phyloP scores from a whole-genome alignment of 225 moss, liverwort and hornwort genomes.

The Marchantia paleacea region DNA sequence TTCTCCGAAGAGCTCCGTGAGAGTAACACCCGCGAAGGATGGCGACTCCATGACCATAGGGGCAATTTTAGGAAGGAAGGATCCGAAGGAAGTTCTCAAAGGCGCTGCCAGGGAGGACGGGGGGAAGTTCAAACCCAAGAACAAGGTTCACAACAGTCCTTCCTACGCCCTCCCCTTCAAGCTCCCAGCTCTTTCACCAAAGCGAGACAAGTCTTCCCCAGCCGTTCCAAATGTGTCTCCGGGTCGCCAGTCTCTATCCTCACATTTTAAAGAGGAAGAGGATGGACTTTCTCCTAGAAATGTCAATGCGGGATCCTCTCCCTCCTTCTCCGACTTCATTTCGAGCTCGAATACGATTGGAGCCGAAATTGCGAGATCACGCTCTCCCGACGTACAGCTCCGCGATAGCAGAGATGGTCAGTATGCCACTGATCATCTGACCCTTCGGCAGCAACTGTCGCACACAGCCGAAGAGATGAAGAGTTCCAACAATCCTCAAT shows the following conservation, averaged over 20 bases:
- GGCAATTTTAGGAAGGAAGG: neutral
- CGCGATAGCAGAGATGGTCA: conserved; percentile 9
- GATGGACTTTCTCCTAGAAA: neutral
- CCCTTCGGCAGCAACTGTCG: neutral
- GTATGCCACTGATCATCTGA: neutral
- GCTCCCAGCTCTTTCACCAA: conserved; percentile 24
- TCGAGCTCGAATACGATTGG: neutral
- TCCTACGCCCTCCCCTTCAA: conserved; percentile 6
- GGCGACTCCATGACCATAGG: neutral
- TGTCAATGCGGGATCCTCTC: conserved; percentile 2
- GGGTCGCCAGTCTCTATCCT: neutral
- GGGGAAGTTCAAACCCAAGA: conserved; percentile 8
- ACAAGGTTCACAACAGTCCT: conserved; percentile 15
- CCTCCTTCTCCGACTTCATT: conserved; percentile 26
- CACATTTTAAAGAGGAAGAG: conserved; percentile 12
- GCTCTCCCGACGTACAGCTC: neutral
- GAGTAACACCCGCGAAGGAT: neutral
- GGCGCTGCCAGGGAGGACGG: conserved; percentile 20
- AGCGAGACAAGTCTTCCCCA: neutral
- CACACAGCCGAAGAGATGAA: neutral
- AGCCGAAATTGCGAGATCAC: conserved; percentile 9
- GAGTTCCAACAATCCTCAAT: neutral
- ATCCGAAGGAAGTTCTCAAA: neutral
- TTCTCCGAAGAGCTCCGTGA: neutral
- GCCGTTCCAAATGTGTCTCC: conserved; percentile 10